phyloP scores from a whole-genome alignment of 768 basidiomycete genomes.

The Lentinula raphanica region DNA sequence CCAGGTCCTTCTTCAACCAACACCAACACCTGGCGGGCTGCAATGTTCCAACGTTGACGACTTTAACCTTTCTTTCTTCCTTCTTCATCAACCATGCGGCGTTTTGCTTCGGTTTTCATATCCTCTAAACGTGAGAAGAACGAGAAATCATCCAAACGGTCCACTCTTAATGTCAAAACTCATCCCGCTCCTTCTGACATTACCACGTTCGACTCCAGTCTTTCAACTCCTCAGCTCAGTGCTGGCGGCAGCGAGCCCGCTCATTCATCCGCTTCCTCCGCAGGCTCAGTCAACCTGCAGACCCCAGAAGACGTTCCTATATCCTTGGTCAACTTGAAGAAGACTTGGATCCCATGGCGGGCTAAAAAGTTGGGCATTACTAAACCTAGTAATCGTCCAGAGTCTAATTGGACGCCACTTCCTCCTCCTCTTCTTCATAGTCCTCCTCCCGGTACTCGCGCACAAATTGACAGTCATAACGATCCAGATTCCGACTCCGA shows the following conservation, averaged over 20 bases:
- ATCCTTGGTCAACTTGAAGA: slow-evolving; percentile 27
- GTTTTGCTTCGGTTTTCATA: slow-evolving; percentile 56
- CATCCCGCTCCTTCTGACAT: background rate
- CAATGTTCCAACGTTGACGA: slow-evolving; percentile 2
- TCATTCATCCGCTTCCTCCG: slow-evolving; percentile 58
- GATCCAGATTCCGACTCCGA: slow-evolving; percentile 34
- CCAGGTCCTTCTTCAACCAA: background rate
- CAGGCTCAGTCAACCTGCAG: slow-evolving; percentile 49
- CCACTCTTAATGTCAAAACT: slow-evolving; percentile 2
- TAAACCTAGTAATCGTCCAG: slow-evolving; percentile 16
- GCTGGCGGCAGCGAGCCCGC: slow-evolving; percentile 29
- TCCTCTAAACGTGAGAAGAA: slow-evolving; percentile 35
- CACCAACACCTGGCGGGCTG: background rate
- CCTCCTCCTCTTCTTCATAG: slow-evolving; percentile 17
- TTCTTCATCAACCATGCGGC: slow-evolving; percentile 43
- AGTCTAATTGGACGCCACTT: slow-evolving; percentile 27
- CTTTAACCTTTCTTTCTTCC: background rate
- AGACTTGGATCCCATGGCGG: slow-evolving; percentile 56
- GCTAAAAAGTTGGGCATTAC: slow-evolving; percentile 29
- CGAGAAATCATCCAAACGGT: slow-evolving; percentile 26
- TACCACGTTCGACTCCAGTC: slow-evolving; percentile 2
- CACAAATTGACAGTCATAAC: slow-evolving; percentile 22
- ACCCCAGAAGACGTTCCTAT: slow-evolving; percentile 52
- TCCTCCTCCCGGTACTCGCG: slow-evolving; percentile 14
- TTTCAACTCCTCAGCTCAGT: slow-evolving; percentile 27